These are phyloP conservation scores for Sugiyamaella americana DNA, from an alignment of 805 yeast genomes.

Conservation along the genomic window DNA sequence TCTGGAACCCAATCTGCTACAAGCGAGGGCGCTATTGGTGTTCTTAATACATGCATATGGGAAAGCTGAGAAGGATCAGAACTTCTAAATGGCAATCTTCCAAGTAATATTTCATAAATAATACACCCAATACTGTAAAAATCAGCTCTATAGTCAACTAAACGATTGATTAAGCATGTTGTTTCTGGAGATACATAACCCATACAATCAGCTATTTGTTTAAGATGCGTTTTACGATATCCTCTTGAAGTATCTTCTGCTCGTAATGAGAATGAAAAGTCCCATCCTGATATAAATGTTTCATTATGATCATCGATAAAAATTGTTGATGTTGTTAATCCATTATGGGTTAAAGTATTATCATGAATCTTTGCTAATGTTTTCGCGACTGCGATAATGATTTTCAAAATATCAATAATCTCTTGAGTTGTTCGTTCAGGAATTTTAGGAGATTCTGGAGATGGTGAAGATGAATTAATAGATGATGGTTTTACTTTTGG, in stretches of 20 bases:
- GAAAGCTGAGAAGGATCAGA: conserved; percentile 37
- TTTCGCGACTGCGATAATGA: conserved; percentile 24
- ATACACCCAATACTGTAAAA: conserved; percentile 47
- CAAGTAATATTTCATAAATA: conserved; percentile 43
- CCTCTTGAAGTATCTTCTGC: conserved; percentile 40
- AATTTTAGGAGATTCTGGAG: conserved; percentile 1
- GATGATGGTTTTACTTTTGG: neutral
- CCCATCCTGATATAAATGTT: conserved; percentile 43
- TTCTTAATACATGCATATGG: conserved; percentile 37
- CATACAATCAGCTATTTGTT: conserved; percentile 35
- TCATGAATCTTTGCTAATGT: conserved; percentile 34
- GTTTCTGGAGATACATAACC: conserved; percentile 49
- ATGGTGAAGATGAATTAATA: neutral
- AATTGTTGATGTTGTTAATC: conserved; percentile 38
- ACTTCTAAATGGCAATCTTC: conserved; percentile 40
- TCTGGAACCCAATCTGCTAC: conserved; percentile 25
- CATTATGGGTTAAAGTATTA: conserved; percentile 43
- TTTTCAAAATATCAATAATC: conserved; percentile 22
- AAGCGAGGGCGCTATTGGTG: conserved; percentile 38
- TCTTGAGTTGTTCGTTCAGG: conserved; percentile 17
- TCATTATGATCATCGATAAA: conserved; percentile 34
- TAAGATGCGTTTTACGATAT: conserved; percentile 38
- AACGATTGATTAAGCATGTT: conserved; percentile 35
- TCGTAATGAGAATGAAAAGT: conserved; percentile 38
- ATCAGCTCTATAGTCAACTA: conserved; percentile 44